A percentile compares a stretch with the other conserved stretches of the same genome.
Conservation (phyloP, 2,329 filamentous ascomycete genomes). For the Penicillium sp. region DNA sequence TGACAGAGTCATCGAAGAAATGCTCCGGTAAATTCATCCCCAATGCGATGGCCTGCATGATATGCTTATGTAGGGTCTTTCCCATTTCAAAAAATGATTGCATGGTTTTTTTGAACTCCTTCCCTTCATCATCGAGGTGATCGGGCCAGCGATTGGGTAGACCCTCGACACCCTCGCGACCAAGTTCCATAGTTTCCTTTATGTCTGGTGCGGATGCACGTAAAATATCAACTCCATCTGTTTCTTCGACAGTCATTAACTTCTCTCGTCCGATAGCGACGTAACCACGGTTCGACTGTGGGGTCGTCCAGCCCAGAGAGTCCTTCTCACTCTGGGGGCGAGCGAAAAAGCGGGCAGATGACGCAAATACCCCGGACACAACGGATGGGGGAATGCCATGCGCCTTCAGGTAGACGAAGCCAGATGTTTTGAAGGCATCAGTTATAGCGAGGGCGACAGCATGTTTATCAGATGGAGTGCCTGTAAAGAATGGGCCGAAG, state of each 20-base stretch:
- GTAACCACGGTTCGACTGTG: slow-evolving; percentile 72
- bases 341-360: slow-evolving; percentile 69
- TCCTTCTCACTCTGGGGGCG: slow-evolving; percentile 64
- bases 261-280: slow-evolving; percentile 70
- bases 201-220: slow-evolving; percentile 52
- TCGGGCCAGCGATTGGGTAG: slow-evolving; percentile 77
- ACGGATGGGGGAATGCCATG: slow-evolving; percentile 65
- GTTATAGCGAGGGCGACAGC: slow-evolving; percentile 70
- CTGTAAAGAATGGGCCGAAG: slow-evolving; percentile 69
- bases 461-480: slow-evolving; percentile 58
- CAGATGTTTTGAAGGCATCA: slow-evolving; percentile 76
- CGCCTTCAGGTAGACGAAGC: slow-evolving; percentile 85
- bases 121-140: slow-evolving; percentile 51
- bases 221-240: slow-evolving; percentile 56
- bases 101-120: slow-evolving; percentile 70
- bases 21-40: slow-evolving; percentile 68
- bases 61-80: slow-evolving; percentile 68
- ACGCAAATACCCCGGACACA: slow-evolving; percentile 62
- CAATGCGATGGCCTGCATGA: slow-evolving; percentile 83
- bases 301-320: slow-evolving; percentile 66
- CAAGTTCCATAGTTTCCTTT: slow-evolving; percentile 63
- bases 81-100: slow-evolving; percentile 70
- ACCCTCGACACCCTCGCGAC: slow-evolving; percentile 57
- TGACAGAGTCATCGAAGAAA: slow-evolving; percentile 76
- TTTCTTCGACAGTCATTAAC: slow-evolving; percentile 58